phyloP scores from a whole-genome alignment of 352 stramenopile genomes.

The Globisporangium orthogonon region DNA sequence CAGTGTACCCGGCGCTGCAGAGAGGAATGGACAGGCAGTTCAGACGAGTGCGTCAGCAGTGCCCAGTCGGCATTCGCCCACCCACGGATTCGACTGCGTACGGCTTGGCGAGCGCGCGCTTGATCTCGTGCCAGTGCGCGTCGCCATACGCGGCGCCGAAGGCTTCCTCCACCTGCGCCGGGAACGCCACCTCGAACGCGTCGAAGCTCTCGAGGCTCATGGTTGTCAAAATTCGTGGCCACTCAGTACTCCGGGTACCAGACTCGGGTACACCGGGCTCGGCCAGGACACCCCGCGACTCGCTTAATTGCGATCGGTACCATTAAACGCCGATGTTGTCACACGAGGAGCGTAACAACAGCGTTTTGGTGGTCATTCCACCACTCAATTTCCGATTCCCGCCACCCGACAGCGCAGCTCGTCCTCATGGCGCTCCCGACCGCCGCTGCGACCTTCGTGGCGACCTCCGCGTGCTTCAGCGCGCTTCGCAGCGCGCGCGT shows the following conservation, averaged over 20 bases:
- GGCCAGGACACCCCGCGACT: background rate
- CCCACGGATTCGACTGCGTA: slow-evolving; percentile 19
- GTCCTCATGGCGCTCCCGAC: slow-evolving; percentile 52
- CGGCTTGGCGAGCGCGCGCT: slow-evolving; percentile 56
- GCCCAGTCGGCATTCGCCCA: too few relatives aligned
- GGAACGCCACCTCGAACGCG: slow-evolving; percentile 70
- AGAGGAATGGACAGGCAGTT: too few relatives aligned
- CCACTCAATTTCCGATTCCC: background rate
- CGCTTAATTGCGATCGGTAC: too few relatives aligned
- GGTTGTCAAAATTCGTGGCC: slow-evolving; percentile 6
- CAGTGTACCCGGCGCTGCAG: slow-evolving; percentile 56
- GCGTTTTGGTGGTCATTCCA: background rate
- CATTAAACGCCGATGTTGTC: too few relatives aligned
- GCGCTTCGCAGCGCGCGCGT: slow-evolving; percentile 53
- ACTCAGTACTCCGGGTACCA: background rate
- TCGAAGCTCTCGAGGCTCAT: slow-evolving; percentile 25
- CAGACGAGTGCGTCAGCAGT: too few relatives aligned
- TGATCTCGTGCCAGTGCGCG: slow-evolving; percentile 65
- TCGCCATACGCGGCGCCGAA: slow-evolving; percentile 55
- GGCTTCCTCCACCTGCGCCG: slow-evolving; percentile 51
- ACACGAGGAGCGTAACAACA: too few relatives aligned
- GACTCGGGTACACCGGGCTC: too few relatives aligned
- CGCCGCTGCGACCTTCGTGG: slow-evolving; percentile 59
- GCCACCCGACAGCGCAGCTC: too few relatives aligned
- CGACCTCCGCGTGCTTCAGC: slow-evolving; percentile 47